phyloP scores from a whole-genome alignment of 163 green algal genomes.

The Scenedesmus sp. region DNA sequence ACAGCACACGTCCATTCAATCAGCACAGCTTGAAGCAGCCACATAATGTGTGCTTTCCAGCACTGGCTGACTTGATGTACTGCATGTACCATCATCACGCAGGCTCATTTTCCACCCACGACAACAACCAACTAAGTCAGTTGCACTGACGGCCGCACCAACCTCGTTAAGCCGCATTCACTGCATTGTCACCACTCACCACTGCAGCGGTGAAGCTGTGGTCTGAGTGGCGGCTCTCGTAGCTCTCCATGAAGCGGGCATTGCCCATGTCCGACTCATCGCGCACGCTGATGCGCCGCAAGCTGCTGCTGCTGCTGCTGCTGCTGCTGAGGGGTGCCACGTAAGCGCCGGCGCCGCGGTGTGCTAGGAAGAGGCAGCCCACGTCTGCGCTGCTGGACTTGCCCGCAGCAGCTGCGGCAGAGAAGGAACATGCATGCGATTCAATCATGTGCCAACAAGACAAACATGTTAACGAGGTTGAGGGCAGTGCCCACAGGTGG shows the following conservation, averaged over 20 bases:
- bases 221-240: constrained; percentile 86
- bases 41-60: neutral
- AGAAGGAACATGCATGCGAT: neutral
- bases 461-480: no score
- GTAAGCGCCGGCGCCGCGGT: constrained; percentile 65
- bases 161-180: neutral
- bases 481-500: no score
- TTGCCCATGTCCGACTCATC: constrained; percentile 53
- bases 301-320: neutral
- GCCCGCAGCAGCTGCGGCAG: neutral
- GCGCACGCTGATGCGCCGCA: constrained; percentile 57
- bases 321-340: constrained; percentile 34
- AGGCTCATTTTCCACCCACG: neutral
- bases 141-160: neutral
- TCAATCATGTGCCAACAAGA: no score
- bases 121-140: neutral
- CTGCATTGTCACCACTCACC: constrained; percentile 50
- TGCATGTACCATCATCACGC: neutral
- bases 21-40: neutral
- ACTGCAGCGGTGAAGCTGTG: constrained; percentile 77
- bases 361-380: constrained; percentile 75
- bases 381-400: constrained; percentile 48
- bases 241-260: constrained; percentile 93
- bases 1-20: neutral
- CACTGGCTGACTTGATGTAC: neutral